Base-by-base conservation (phyloP, 495 filamentous ascomycete genomes). In the Elaphomyces granulatus region DNA sequence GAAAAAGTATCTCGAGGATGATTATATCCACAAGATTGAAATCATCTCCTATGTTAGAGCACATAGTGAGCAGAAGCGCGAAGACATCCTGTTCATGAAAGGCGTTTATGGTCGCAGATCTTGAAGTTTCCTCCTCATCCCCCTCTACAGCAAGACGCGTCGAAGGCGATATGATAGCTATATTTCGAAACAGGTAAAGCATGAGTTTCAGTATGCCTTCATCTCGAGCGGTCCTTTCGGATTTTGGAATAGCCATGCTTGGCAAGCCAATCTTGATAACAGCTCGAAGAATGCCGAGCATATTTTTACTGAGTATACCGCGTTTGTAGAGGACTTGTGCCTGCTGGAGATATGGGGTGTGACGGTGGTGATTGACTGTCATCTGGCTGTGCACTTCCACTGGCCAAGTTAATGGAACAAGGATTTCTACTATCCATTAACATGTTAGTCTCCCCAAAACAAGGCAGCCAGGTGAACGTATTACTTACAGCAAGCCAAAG, bases 381-480 rank as follows among this genome's bases (percentile, higher is more conserved):
- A 88, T 90, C 46, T 83, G 71, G 34, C 68, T 64, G 45, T 87
- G 74, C 45, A 81, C 77, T 46, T 95, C 85, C 43, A 90, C 65
- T 8, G 87, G 87, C 88, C 88, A 96, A 19, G 90, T 99, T 49
- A 99, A 66, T 20, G 88, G 87, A 1, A 94, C 86, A 45, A 99
- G 74, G 36, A 99, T 66, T 55, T 96, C 88, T 59, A 95, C 67
- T 77, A 20, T 14, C 14, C 4, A 4, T 20, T n/a, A n/a, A n/a
- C n/a, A n/a, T n/a, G n/a, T n/a, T n/a, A n/a, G n/a, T n/a, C n/a
- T n/a, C n/a, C n/a, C n/a, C n/a, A n/a, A n/a, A n/a, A 20, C 8
- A 9, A 18, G 7, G 12, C 6, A 32, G 37, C 4, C 14, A 31
- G 38, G 15, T 9, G 10, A 15, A 30, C 9, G n/a, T 8, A n/a